Evolutionary conservation across 768 basidiomycete genomes (phyloP).

Genomic region (Amanita rimosa): DNA sequence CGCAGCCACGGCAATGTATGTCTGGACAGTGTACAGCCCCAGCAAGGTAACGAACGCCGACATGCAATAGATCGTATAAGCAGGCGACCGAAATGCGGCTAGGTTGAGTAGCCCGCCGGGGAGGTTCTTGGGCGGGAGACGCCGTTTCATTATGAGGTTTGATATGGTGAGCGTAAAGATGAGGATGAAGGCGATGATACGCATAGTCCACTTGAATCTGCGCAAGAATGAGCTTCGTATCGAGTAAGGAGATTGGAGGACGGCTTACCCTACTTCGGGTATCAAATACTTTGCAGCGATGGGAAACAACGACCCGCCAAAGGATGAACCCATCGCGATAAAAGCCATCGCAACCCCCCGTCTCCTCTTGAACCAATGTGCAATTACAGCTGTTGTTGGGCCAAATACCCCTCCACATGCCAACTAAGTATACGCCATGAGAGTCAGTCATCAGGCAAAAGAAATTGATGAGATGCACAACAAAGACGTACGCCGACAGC

Average conservation of each 20-base stretch:
- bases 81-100: slow-evolving; percentile 36
- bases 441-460: neutral
- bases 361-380: slow-evolving; percentile 65
- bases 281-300: slow-evolving; percentile 48
- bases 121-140: slow-evolving; percentile 41
- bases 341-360: slow-evolving; percentile 54
- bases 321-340: slow-evolving; percentile 51
- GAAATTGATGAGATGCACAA: neutral
- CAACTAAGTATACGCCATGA: slow-evolving; percentile 12
- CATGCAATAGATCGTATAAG: slow-evolving; percentile 46
- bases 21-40: slow-evolving; percentile 68
- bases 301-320: slow-evolving; percentile 63
- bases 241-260: neutral
- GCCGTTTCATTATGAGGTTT: slow-evolving; percentile 40
- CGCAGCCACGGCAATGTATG: slow-evolving; percentile 55
- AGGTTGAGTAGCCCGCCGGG: slow-evolving; percentile 50
- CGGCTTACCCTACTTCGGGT: slow-evolving; percentile 27
- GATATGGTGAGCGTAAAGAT: slow-evolving; percentile 37
- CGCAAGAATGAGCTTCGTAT: too few relatives aligned
- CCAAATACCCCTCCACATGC: slow-evolving; percentile 53
- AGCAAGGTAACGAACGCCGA: slow-evolving; percentile 50
- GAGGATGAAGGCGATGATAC: slow-evolving; percentile 57
- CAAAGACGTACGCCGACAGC: slow-evolving; percentile 41
- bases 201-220: slow-evolving; percentile 74
- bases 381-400: slow-evolving; percentile 44